Base-by-base conservation (phyloP, 1,139 yeast species). In the Yamadazyma siamensis region DNA sequence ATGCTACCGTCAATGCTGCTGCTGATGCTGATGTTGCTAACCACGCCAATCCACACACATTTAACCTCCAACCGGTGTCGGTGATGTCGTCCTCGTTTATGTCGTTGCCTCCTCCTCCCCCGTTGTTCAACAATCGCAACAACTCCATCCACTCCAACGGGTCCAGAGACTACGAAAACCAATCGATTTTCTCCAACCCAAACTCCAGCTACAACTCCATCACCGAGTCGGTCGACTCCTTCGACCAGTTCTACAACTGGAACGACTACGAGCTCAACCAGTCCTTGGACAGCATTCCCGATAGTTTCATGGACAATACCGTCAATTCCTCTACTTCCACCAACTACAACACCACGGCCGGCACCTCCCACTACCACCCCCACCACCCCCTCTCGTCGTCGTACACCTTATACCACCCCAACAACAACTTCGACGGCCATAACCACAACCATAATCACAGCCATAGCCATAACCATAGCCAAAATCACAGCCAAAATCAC, bases 211-310 rank as follows among this genome's bases (percentile, higher is more conserved):
- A 41, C 29, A 32, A 34, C 22, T 43, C 47, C 17, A 27, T 40
- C 31, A 37, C 38, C 26, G 36, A 39, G 26, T 36, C 42, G 27
- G 34, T 38, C 25, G 40, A 43, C 30, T 34, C 40, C 10, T 26
- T 38, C 29, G 59, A 53, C 28, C 46, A 53, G 25, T 41, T 57
- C 43, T 55, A 56, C 36, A 50, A 49, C 32, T 33, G 46, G 24
- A 42, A 46, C 15, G 63, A 57, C 23, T 52, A 52, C 28, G 61
- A 58, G 16, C 38, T 55, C 26, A 55, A 50, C 32, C 58, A 52
- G 6, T 52, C 59, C 2, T 45, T 58, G 17, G 63, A 59, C 20
- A 50, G 56, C 4, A 50, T 57, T 23, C 59, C 59, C 6, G 60
- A 58, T 29, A 10, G 12, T 9, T 25, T 43, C 38, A 16, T 32